phyloP scores from a whole-genome alignment of 129 eudicot species.

The Flaveria ramosissima region DNA sequence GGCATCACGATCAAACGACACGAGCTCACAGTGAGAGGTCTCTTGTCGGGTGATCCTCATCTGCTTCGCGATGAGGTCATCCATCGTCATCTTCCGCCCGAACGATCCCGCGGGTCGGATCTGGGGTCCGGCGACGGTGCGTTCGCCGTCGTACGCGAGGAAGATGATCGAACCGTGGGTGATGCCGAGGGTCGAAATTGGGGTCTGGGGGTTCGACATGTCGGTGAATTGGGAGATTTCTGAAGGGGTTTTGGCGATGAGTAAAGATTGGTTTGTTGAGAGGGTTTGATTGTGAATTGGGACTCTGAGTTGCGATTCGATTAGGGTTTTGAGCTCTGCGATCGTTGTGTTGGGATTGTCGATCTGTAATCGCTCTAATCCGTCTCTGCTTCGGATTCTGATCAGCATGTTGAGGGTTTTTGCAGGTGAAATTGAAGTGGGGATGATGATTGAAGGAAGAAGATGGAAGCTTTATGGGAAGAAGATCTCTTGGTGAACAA shows the following conservation, averaged over 20 bases:
- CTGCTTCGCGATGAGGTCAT: conserved; percentile 84
- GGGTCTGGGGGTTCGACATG: conserved; percentile 60
- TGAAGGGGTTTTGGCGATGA: conserved; percentile 69
- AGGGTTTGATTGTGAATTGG: conserved; percentile 69
- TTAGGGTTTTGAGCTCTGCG: conserved; percentile 67
- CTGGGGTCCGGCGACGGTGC: conserved; percentile 57
- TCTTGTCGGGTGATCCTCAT: conserved; percentile 83
- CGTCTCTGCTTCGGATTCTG: conserved; percentile 91
- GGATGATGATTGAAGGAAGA: conserved; percentile 20
- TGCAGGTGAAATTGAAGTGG: background rate
- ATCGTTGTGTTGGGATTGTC: conserved; percentile 70
- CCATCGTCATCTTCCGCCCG: conserved; percentile 96
- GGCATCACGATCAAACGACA: conserved; percentile 82
- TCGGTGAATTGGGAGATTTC: conserved; percentile 64
- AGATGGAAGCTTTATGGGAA: background rate
- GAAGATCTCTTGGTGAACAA: conserved; percentile 19
- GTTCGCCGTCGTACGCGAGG: conserved; percentile 73
- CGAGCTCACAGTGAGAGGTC: conserved; percentile 76
- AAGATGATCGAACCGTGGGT: conserved; percentile 73
- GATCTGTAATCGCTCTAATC: conserved; percentile 70
- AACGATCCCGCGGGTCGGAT: conserved; percentile 71
- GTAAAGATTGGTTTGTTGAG: conserved; percentile 66
- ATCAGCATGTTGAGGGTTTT: conserved; percentile 61
- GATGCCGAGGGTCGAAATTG: conserved; percentile 49
- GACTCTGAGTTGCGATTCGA: conserved; percentile 74